Evolutionary conservation across 192 early-diverging fungal genomes (phyloP).

Genomic region (Backusella psychrophila): DNA sequence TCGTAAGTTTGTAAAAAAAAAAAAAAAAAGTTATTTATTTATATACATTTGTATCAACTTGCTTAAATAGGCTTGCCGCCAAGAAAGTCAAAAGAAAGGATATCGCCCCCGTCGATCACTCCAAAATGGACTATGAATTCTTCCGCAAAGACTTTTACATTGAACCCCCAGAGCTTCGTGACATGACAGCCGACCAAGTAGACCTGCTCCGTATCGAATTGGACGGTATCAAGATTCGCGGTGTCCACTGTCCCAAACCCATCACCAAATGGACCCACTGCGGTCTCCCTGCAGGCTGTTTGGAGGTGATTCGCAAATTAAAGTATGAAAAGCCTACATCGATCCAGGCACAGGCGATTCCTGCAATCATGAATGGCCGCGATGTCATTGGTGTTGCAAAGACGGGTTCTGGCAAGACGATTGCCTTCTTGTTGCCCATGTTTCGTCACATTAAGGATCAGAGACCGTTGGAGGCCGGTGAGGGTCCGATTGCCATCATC

Average conservation of each 20-base stretch:
- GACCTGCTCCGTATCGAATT: constrained; percentile 80
- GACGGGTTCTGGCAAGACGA: constrained; percentile 92
- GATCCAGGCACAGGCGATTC: constrained; percentile 92
- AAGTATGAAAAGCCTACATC: constrained; percentile 86
- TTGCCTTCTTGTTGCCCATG: constrained; percentile 94
- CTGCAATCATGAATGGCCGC: constrained; percentile 92
- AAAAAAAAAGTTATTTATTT: too few relatives aligned
- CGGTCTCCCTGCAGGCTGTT: constrained; percentile 80
- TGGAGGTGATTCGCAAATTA: constrained; percentile 77
- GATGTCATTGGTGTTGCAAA: constrained; percentile 97
- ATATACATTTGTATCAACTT: not conserved
- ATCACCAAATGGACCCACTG: constrained; percentile 93
- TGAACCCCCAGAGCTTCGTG: constrained; percentile 87
- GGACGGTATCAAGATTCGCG: constrained; percentile 88
- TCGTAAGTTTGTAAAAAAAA: constrained; percentile 36
- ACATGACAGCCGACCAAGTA: constrained; percentile 81
- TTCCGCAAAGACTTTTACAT: constrained; percentile 96
- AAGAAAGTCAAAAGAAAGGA: constrained; percentile 92
- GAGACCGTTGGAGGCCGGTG: constrained; percentile 68
- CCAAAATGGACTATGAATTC: constrained; percentile 77
- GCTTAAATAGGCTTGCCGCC: constrained; percentile 58
- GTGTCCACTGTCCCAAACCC: constrained; percentile 89
- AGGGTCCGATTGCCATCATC: constrained; percentile 84
- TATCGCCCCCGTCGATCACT: constrained; percentile 82
- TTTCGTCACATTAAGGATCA: constrained; percentile 94